Evolutionary conservation across 1,139 yeast genomes (phyloP).

Genomic region (Debaryomyces sp.): DNA sequence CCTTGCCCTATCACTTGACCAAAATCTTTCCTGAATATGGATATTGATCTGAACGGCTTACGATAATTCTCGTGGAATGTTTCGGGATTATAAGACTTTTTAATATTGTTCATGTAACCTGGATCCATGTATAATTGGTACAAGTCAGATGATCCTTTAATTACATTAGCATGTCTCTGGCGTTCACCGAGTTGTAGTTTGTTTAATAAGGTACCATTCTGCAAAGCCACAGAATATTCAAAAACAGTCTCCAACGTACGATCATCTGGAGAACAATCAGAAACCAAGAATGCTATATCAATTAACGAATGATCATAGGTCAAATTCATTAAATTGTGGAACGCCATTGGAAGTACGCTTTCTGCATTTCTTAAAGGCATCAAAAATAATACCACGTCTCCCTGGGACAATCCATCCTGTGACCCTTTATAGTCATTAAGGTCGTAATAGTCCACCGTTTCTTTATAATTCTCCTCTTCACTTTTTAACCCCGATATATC

Average conservation of each 20-base stretch:
- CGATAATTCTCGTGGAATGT: constrained; percentile 58
- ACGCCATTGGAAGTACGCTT: constrained; percentile 76
- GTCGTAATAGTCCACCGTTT: constrained; percentile 61
- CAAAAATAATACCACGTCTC: constrained; percentile 69
- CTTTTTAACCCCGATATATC: constrained; percentile 6
- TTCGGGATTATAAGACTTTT: constrained; percentile 61
- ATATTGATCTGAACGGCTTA: constrained; percentile 75
- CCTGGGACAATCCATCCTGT: constrained; percentile 53
- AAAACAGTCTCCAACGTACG: constrained; percentile 68
- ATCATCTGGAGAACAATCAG: constrained; percentile 81
- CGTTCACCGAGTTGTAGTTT: constrained; percentile 47
- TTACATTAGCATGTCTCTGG: constrained; percentile 25
- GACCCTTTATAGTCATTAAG: constrained; percentile 59
- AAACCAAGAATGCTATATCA: constrained; percentile 82
- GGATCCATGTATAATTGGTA: constrained; percentile 72
- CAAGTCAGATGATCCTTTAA: constrained; percentile 59
- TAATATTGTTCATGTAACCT: constrained; percentile 59
- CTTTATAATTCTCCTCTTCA: constrained; percentile 25
- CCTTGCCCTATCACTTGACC: constrained; percentile 89
- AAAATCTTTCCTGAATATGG: constrained; percentile 79
- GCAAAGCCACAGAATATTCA: constrained; percentile 66
- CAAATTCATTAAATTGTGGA: constrained; percentile 80
- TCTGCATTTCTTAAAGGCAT: constrained; percentile 87
- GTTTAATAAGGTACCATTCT: constrained; percentile 65
- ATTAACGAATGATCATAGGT: constrained; percentile 82